Percentiles rank a stretch among this genome's conserved stretches.
Evolutionary conservation across 2,329 filamentous ascomycete genomes (phyloP).

Genomic region (Aspergillus tanneri): DNA sequence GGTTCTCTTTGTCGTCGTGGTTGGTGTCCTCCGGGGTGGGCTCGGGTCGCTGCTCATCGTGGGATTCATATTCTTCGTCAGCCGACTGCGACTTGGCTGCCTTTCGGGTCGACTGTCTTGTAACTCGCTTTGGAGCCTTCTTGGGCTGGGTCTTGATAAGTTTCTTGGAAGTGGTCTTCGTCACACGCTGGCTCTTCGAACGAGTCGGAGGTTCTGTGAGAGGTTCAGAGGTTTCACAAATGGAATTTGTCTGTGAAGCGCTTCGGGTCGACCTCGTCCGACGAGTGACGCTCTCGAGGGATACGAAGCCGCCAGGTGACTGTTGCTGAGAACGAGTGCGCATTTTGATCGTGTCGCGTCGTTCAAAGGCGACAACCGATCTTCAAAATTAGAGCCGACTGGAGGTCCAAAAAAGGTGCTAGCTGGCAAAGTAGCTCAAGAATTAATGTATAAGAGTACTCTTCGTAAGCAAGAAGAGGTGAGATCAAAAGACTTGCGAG

Average conservation of each 20-base stretch:
- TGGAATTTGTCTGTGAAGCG: slow-evolving; percentile 13
- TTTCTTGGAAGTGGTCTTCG: slow-evolving; percentile 13
- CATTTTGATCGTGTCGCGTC: slow-evolving; percentile 25
- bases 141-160: slow-evolving; percentile 11
- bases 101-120: slow-evolving; percentile 18
- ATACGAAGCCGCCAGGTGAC: slow-evolving; percentile 34
- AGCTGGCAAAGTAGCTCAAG: neutral
- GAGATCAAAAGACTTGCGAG: neutral
- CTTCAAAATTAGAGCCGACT: neutral
- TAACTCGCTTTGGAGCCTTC: slow-evolving; percentile 14
- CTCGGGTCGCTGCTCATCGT: neutral
- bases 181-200: slow-evolving; percentile 15
- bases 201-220: slow-evolving; percentile 15
- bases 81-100: slow-evolving; percentile 6
- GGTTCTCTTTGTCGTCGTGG: slow-evolving; percentile 10
- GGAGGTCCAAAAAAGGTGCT: neutral
- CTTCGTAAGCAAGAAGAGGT: neutral
- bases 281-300: slow-evolving; percentile 29
- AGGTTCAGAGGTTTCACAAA: slow-evolving; percentile 7
- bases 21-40: neutral
- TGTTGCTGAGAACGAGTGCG: slow-evolving; percentile 41
- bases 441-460: neutral
- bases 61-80: slow-evolving; percentile 8
- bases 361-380: slow-evolving; percentile 2
- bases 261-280: slow-evolving; percentile 23